These are phyloP conservation scores for Phytophthora sp. DNA, from an alignment of 352 stramenopile genomes.

Conservation along the genomic window DNA sequence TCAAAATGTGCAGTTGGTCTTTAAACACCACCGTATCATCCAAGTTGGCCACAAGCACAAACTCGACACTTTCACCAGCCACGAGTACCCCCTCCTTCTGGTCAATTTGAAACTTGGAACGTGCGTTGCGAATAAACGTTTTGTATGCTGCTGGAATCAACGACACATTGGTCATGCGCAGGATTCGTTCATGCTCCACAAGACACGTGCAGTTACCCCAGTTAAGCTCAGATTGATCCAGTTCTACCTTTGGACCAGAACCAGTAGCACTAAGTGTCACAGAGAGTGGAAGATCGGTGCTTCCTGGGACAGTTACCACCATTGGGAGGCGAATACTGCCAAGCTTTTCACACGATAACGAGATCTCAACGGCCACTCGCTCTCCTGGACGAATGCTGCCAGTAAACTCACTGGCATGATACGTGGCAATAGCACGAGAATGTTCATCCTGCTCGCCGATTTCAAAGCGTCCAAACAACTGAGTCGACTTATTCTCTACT, in stretches of 20 bases:
- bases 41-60: conserved; percentile 90
- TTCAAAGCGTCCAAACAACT: conserved; percentile 88
- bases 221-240: conserved; percentile 84
- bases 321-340: conserved; percentile 92
- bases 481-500: conserved; percentile 86
- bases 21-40: conserved; percentile 93
- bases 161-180: conserved; percentile 90
- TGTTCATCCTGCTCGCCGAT: conserved; percentile 91
- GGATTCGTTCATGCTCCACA: conserved; percentile 66
- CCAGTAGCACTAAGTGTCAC: conserved; percentile 86
- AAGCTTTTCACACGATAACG: conserved; percentile 90
- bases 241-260: conserved; percentile 84
- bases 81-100: conserved; percentile 86
- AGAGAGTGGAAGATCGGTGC: conserved; percentile 88
- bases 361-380: conserved; percentile 76
- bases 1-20: conserved; percentile 94
- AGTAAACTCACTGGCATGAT: conserved; percentile 60
- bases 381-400: conserved; percentile 73
- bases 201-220: conserved; percentile 94
- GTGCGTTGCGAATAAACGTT: conserved; percentile 92
- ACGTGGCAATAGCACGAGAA: conserved; percentile 83
- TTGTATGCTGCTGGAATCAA: conserved; percentile 93
- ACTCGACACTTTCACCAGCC: conserved; percentile 73
- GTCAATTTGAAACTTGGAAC: conserved; percentile 93
- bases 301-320: conserved; percentile 83